Evolutionary conservation across 108 stramenopile species (phyloP), one percentile per base, ranked within the genome.

Genomic region (Seminavis robusta): DNA sequence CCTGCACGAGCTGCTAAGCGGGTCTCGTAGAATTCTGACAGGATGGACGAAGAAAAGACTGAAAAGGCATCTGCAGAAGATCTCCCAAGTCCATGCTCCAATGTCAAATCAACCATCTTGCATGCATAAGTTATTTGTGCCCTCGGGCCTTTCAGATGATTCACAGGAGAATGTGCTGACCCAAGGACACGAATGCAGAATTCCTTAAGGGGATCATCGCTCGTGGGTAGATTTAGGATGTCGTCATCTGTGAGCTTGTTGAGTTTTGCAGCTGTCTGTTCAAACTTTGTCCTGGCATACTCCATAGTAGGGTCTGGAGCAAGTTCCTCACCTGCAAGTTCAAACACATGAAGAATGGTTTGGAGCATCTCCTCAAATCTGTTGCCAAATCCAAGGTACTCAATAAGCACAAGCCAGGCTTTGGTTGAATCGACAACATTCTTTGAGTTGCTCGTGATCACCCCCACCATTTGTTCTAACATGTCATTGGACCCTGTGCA

Each of bases 21-120:
- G 43, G 43, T 44, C 15, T 44, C 43, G 21, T 20, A 44, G 21
- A 44, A 44, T 6, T 44, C 43, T 5, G 43, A 44, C n/a, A 44
- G 10, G 15, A 16, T 20, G 21, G 9, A 7, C 21, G 17, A 5
- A 6, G 43, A 44, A 15, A 44, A 44, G n/a, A 16, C 17, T 6
- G 19, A 16, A 11, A 44, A 11, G n/a, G 43, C 43, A 13, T 6
- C n/a, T 7, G 43, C 43, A 6, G 43, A 7, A 11, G n/a, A n/a
- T n/a, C n/a, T n/a, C n/a, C n/a, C n/a, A n/a, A n/a, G n/a, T n/a
- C n/a, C n/a, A n/a, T n/a, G n/a, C n/a, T n/a, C n/a, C n/a, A n/a
- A n/a, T n/a, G n/a, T n/a, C n/a, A n/a, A n/a, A n/a, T n/a, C n/a
- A n/a, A n/a, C n/a, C n/a, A n/a, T n/a, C n/a, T n/a, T n/a, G n/a